Evolutionary conservation across 805 yeast species (phyloP), one percentile per base, ranked within the genome.

Genomic region (Wickerhamiella azyma): DNA sequence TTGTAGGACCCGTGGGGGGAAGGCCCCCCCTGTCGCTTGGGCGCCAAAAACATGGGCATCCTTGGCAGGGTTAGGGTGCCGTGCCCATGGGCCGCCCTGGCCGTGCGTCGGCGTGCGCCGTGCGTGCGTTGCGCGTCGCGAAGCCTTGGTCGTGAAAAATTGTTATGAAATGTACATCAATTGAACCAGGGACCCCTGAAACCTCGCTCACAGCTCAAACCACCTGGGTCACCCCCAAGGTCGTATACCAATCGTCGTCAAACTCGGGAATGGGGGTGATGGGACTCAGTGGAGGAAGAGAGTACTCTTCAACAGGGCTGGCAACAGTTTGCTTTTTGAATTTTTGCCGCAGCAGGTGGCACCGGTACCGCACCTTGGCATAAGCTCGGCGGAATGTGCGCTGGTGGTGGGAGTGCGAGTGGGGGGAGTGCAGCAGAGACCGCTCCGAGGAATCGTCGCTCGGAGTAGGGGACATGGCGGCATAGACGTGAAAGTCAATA

Each of bases 211-310:
- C 24, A 21, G 6, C 24, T 21, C 24, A 7, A 21, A 21, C 24
- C 24, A 13, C 28, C n/a, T n/a, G n/a, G n/a, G n/a, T n/a, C n/a
- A n/a, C n/a, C n/a, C n/a, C 36, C 21, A 41, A 24, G 2, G 32
- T 41, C 2, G 44, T 41, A n/a, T 41, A 41, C 44, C 44, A 41
- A 26, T 41, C 44, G 32, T 33, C 44, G 14, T 41, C 44, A 24
- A 32, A 13, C 24, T 33, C 21, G 24, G 16, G 16, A 9, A 29
- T 5, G 9, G 44, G 44, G 5, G 33, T 30, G 33, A 30, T n/a
- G 14, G 33, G 33, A 16, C 33, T 30, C 33, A 30, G 4, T 8
- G 33, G 33, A 3, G 33, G 33, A 3, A 30, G 33, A 30, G 33
- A 30, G 33, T 30, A 30, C 33, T 30, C 33, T n/a, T 30, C 33